Evolutionary conservation across 108 stramenopile species (phyloP), one percentile per base, ranked within the genome.

Genomic region (Nitzschia inconspicua): DNA sequence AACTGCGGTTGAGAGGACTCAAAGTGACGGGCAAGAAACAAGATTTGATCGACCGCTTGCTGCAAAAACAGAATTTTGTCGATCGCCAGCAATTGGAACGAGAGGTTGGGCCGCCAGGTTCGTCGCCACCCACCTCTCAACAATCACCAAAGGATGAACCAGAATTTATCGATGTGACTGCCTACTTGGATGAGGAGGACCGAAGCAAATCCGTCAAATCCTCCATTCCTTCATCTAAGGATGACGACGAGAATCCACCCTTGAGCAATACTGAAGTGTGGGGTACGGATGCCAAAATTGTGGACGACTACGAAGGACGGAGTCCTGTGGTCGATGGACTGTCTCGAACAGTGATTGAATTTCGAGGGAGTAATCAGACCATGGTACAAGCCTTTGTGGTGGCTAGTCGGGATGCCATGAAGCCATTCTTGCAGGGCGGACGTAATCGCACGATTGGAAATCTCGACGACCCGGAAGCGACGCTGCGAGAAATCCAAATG

Each of bases 261-360:
- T 47, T 57, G 27, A 70, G 70, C 11, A 48, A 75, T 30, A 79
- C 89, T n/a, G 91, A 92, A 71, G 84, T 83, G 4, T 92, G 91
- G 91, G 91, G 91, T 39, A 56, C 74, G 10, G 85, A 89, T 43
- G 87, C 87, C 14, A 73, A 57, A 30, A 89, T 92, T 68, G 84
- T 92, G 0, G 77, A 87, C 25, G 91, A 92, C 50, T 87, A 83
- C 48, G 87, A 92, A 64, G 87, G 85, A 27, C 75, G 80, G 28
- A 66, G 73, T 30, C 50, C 83, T 0, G 77, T 92, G 1, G 82
- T 92, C 10, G 91, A 92, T 68, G 65, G 67, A 26, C 48, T 92
- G 57, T 80, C 82, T 3, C 77, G 85, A 10, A 82, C 79, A 0
- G 65, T 85, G 44, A 75, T 92, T 34, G 80, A 86, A 75, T 93